Evolutionary conservation across 306 rosid genomes (phyloP), one percentile per base, ranked within the genome.

Genomic region (Prunus campanulata): DNA sequence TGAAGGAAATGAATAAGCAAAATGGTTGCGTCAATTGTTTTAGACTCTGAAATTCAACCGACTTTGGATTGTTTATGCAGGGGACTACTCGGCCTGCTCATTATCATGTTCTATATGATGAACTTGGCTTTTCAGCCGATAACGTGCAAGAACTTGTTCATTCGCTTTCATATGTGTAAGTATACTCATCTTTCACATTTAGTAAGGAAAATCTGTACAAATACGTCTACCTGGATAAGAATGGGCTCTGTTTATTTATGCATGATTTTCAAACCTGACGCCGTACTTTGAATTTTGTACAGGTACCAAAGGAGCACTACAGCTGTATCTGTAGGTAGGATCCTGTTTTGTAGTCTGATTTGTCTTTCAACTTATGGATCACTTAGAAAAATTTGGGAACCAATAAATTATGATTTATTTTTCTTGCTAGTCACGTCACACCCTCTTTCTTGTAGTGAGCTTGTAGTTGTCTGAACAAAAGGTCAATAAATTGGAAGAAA

Each of bases 291-390:
- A 27, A 29, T 62, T 62, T 27, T 2, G 19, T 29, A 14, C 44
- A 93, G 98, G 71, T 93, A 94, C 76, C 97, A 94, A 86, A 80
- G 97, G 77, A 94, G 98, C 81, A 94, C 96, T 0, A 89, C 95
- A 47, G 98, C 97, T 11, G 84, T 94, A n/a, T 94, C 98, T 60
- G 90, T 94, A 11, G 98, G 98, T 93, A 83, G 61, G 59, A 24
- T 59, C 64, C 64, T 22, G 14, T 24, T 1, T 24, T 59, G 15
- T 59, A 8, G 29, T 57, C 63, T 57, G 63, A 57, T 57, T 55
- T 19, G 61, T 18, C 27, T 22, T 22, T 8, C 39, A 35, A 35
- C 42, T 10, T 48, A 5, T 3, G 51, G 51, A 11, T 12, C 42
- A 6, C 42, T 35, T 35, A 6, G 42, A 35, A 35, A 6, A 35